Conservation (phyloP, 2,329 filamentous ascomycete genomes). For the Fusarium sp. region DNA sequence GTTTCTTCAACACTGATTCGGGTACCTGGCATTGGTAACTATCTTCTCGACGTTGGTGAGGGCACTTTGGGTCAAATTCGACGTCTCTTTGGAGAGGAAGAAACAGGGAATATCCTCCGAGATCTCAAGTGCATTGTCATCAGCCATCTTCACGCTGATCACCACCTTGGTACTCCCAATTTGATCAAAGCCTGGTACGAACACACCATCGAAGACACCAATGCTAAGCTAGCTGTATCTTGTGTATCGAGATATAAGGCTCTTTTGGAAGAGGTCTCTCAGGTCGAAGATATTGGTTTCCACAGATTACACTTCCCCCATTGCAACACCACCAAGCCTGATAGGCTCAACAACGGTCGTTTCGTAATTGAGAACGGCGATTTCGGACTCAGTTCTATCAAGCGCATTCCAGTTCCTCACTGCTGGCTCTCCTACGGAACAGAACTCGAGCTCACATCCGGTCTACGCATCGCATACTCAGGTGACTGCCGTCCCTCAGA, state of each 20-base stretch:
- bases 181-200: slow-evolving; percentile 87
- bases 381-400: slow-evolving; percentile 74
- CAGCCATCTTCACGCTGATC: slow-evolving; percentile 95
- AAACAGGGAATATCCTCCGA: slow-evolving; percentile 77
- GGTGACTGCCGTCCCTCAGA: slow-evolving; percentile 89
- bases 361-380: slow-evolving; percentile 56
- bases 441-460: slow-evolving; percentile 80
- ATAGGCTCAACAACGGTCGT: slow-evolving; percentile 49
- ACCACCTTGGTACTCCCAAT: slow-evolving; percentile 86
- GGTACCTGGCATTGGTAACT: slow-evolving; percentile 86
- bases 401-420: slow-evolving; percentile 77
- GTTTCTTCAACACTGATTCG: slow-evolving; percentile 89
- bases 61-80: slow-evolving; percentile 89
- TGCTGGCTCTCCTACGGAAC: slow-evolving; percentile 83
- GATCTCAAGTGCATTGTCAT: slow-evolving; percentile 90
- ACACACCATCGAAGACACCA: slow-evolving; percentile 54
- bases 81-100: slow-evolving; percentile 74
- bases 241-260: slow-evolving; percentile 77
- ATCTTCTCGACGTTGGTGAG: slow-evolving; percentile 92
- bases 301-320: slow-evolving; percentile 58
- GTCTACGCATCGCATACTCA: slow-evolving; percentile 90
- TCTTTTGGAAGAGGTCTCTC: slow-evolving; percentile 83
- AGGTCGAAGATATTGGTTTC: slow-evolving; percentile 81
- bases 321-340: slow-evolving; percentile 35
- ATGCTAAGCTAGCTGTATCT: slow-evolving; percentile 70